Conservation (phyloP, 2,329 filamentous ascomycete genomes). For the Phaeoacremonium minimum region DNA sequence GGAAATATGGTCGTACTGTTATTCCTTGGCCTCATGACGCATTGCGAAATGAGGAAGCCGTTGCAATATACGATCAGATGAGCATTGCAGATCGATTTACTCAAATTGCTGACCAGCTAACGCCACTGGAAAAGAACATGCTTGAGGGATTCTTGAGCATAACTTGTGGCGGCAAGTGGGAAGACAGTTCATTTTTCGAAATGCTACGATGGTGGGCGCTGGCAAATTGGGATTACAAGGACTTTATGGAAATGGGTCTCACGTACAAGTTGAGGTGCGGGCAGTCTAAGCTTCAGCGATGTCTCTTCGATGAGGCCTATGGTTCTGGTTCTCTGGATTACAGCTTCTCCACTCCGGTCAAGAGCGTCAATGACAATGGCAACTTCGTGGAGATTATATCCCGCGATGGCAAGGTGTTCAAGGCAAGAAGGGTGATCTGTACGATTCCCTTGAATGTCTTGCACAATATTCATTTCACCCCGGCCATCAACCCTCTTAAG, state of each 20-base stretch:
- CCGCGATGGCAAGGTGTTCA: conserved; percentile 21
- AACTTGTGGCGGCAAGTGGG: conserved; percentile 31
- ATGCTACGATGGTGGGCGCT: conserved; percentile 44
- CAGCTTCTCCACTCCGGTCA: conserved; percentile 31
- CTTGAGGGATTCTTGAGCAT: conserved; percentile 36
- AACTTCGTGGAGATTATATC: conserved; percentile 26
- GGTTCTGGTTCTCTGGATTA: conserved; percentile 32
- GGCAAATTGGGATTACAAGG: conserved; percentile 32
- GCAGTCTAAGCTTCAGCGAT: conserved; percentile 38
- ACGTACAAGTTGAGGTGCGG: conserved; percentile 36
- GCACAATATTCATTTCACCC: conserved; percentile 31
- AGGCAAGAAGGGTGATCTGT: conserved; percentile 28
- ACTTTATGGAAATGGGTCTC: conserved; percentile 31
- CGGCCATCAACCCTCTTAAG: conserved; percentile 28
- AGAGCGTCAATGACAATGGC: conserved; percentile 20
- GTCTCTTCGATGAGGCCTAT: conserved; percentile 38
- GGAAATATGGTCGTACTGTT: conserved; percentile 25
- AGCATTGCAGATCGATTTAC: conserved; percentile 36
- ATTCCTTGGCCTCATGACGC: conserved; percentile 35
- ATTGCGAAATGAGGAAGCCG: conserved; percentile 22
- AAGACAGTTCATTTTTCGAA: conserved; percentile 39
- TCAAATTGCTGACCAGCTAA: conserved; percentile 30
- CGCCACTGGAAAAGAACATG: conserved; percentile 30
- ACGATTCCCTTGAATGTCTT: conserved; percentile 40
- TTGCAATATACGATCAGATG: conserved; percentile 28